These are phyloP conservation scores for Knoxia roxburghii DNA, from an alignment of 257 asterid species.

Conservation along the genomic window DNA sequence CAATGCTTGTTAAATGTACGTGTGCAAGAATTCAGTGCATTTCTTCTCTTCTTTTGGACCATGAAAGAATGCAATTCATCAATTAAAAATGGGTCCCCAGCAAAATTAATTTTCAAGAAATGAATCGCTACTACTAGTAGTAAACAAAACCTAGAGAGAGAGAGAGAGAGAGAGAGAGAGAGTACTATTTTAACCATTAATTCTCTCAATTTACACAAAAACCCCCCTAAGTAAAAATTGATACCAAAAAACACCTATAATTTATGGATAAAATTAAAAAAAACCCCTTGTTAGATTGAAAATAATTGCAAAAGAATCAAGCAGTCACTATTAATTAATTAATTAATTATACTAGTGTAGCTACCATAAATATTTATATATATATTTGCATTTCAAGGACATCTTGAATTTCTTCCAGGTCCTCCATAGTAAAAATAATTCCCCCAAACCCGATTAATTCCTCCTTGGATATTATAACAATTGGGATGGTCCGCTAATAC, in stretches of 20 bases:
- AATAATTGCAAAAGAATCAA: constrained; percentile 40
- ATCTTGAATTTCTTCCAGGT: constrained; percentile 46
- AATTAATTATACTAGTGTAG: too few relatives aligned
- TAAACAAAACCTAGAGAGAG: background rate
- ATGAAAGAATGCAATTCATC: too few relatives aligned
- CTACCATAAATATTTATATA: constrained; percentile 5
- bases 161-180: constrained; percentile 26
- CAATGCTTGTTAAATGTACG: background rate
- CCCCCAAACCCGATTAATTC: constrained; percentile 45
- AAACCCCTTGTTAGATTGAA: constrained; percentile 33
- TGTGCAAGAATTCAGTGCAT: background rate
- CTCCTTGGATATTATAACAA: constrained; percentile 47
- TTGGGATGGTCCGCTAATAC: constrained; percentile 43
- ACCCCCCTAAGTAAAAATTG: constrained; percentile 24
- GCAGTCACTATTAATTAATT: constrained; percentile 19
- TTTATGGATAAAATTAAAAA: constrained; percentile 31
- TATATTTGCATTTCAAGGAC: constrained; percentile 27
- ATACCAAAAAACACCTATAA: constrained; percentile 13
- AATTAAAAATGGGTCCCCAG: too few relatives aligned
- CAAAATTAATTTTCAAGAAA: too few relatives aligned
- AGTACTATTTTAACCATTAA: constrained; percentile 34
- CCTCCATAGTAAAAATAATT: constrained; percentile 56
- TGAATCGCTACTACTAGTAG: background rate
- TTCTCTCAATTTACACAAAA: constrained; percentile 42
- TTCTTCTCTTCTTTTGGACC: too few relatives aligned